A percentile compares a stretch with the other conserved stretches of the same genome.
phyloP scores from a whole-genome alignment of 345 rosid species.

The Aethionema arabicum region DNA sequence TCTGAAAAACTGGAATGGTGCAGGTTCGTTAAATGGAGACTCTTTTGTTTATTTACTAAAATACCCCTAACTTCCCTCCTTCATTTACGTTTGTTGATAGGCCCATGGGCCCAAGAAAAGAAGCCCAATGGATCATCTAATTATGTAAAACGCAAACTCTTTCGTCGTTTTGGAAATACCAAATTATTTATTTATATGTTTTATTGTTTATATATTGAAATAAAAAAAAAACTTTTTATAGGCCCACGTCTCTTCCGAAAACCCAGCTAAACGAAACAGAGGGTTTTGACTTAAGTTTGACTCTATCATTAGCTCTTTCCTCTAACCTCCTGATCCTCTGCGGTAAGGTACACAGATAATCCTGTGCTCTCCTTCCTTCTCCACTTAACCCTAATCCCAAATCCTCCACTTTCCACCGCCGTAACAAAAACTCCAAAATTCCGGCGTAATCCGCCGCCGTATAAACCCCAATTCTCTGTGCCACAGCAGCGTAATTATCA shows the following conservation, averaged over 20 bases:
- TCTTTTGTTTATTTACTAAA: not conserved
- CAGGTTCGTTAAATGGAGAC: slow-evolving; percentile 15
- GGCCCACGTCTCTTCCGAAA: slow-evolving; percentile 39
- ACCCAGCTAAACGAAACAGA: slow-evolving; percentile 54
- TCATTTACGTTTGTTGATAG: slow-evolving; percentile 3
- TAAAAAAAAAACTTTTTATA: not conserved
- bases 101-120: slow-evolving; percentile 20
- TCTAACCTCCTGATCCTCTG: slow-evolving; percentile 49
- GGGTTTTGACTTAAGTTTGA: slow-evolving; percentile 33
- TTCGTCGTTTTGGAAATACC: no score
- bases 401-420: slow-evolving; percentile 50
- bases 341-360: slow-evolving; percentile 47
- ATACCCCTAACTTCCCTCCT: slow-evolving; percentile 9
- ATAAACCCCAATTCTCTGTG: slow-evolving; percentile 51
- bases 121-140: no score
- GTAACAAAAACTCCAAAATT: slow-evolving; percentile 48
- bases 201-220: not conserved
- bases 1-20: slow-evolving; percentile 13
- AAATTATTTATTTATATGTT: slow-evolving; percentile 4
- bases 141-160: no score
- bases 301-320: slow-evolving; percentile 46
- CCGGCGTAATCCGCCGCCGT: slow-evolving; percentile 56
- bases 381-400: slow-evolving; percentile 42
- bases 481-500: slow-evolving; percentile 53
- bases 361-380: slow-evolving; percentile 49